These are phyloP conservation scores for Lactifluus subvellereus DNA, from an alignment of 768 basidiomycete species.

Conservation along the genomic window DNA sequence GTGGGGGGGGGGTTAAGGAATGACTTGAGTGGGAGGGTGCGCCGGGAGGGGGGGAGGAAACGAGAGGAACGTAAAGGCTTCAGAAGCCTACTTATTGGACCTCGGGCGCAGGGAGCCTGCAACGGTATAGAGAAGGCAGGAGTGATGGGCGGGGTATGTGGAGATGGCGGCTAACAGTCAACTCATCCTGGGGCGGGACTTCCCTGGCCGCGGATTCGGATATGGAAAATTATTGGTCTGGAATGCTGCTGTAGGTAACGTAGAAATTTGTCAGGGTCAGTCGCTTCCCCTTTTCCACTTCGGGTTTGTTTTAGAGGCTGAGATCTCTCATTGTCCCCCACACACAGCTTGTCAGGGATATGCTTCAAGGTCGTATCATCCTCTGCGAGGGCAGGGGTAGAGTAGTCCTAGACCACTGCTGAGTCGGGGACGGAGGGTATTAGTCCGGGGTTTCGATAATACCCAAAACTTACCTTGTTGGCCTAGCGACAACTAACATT, in stretches of 20 bases:
- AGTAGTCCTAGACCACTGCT: not conserved
- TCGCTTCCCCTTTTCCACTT: not conserved
- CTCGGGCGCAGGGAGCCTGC: not conserved
- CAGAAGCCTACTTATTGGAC: not conserved
- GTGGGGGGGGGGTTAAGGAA: not conserved
- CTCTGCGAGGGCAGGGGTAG: not conserved
- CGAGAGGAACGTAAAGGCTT: not conserved
- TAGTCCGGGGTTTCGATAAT: not conserved
- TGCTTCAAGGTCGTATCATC: not conserved
- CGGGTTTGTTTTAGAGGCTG: no score
- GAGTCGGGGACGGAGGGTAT: not conserved
- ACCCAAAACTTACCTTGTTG: not conserved
- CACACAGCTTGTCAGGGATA: no score
- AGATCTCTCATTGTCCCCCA: no score
- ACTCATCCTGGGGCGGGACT: not conserved
- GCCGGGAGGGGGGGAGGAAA: not conserved
- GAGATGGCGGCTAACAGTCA: not conserved
- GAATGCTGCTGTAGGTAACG: not conserved
- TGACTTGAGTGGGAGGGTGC: not conserved
- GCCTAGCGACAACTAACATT: not conserved
- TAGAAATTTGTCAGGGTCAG: no score
- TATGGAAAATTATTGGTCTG: not conserved
- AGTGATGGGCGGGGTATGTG: not conserved
- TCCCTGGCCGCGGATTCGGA: not conserved
- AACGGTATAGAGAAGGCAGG: not conserved